Conservation (phyloP, 2,329 filamentous ascomycete genomes). For the Verticillium zaregamsianum region DNA sequence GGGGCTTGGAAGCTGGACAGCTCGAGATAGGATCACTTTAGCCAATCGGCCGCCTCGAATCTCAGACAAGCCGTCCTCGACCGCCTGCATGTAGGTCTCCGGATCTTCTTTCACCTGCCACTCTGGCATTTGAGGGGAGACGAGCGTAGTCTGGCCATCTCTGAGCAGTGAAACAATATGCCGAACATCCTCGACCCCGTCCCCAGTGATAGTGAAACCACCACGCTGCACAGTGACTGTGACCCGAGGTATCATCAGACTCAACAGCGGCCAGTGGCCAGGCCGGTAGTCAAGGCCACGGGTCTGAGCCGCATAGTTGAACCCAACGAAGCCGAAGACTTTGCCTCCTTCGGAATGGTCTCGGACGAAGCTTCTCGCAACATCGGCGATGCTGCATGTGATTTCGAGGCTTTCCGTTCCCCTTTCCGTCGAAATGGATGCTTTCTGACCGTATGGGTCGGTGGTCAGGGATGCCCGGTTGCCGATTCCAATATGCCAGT, state of each 20-base stretch:
- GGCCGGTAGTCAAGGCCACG: background rate
- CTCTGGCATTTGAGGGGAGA: background rate
- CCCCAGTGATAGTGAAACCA: background rate
- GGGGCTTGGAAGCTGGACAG: background rate
- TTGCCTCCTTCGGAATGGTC: background rate
- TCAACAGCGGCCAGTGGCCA: background rate
- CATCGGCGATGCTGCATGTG: background rate
- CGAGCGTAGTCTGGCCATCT: background rate
- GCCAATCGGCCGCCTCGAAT: background rate
- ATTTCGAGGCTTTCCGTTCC: background rate
- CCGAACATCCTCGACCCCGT: background rate
- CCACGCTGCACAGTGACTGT: background rate
- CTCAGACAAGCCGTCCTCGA: background rate
- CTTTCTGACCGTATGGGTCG: background rate
- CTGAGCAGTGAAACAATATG: background rate
- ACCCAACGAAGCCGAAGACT: background rate
- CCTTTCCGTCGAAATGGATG: background rate
- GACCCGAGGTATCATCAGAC: background rate
- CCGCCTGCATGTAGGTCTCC: background rate
- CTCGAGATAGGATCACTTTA: background rate
- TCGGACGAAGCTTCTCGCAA: background rate
- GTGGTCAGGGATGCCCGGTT: background rate
- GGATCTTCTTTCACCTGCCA: background rate
- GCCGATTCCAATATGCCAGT: background rate
- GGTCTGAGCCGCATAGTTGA: background rate